Conservation (phyloP, 1,284 basidiomycete species). For the Xerocomus nothofagi region DNA sequence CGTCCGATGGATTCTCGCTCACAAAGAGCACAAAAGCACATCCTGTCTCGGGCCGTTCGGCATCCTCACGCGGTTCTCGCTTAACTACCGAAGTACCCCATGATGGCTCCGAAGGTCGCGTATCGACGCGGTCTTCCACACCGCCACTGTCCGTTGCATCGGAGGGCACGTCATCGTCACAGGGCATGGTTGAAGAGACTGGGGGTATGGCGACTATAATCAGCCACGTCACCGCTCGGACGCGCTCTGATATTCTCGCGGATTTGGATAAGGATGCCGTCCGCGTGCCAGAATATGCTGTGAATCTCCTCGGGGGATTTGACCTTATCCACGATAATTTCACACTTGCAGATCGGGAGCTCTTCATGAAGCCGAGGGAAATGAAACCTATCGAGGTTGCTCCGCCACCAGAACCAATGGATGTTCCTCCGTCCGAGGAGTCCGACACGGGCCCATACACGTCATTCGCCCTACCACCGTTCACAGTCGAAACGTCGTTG, state of each 20-base stretch:
- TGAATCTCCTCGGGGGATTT: conserved; percentile 34
- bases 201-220: conserved; percentile 33
- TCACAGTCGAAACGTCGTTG: conserved; percentile 24
- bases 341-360: conserved; percentile 31
- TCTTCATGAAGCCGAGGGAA: conserved; percentile 33
- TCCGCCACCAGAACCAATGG: conserved; percentile 25
- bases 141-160: conserved; percentile 33
- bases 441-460: conserved; percentile 35
- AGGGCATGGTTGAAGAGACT: conserved; percentile 17
- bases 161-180: conserved; percentile 26
- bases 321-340: conserved; percentile 35
- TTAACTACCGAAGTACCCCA: conserved; percentile 18
- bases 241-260: conserved; percentile 35
- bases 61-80: conserved; percentile 27
- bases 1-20: conserved; percentile 16
- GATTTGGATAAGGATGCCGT: conserved; percentile 30
- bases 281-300: conserved; percentile 33
- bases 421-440: conserved; percentile 30
- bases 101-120: conserved; percentile 25
- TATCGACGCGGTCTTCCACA: conserved; percentile 28
- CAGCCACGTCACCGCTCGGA: conserved; percentile 29
- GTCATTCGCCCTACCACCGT: conserved; percentile 33
- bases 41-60: conserved; percentile 20
- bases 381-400: conserved; percentile 32
- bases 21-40: conserved; percentile 16